Conservation (phyloP, 768 basidiomycete species). For the Boletus pseudo-olivaceus region DNA sequence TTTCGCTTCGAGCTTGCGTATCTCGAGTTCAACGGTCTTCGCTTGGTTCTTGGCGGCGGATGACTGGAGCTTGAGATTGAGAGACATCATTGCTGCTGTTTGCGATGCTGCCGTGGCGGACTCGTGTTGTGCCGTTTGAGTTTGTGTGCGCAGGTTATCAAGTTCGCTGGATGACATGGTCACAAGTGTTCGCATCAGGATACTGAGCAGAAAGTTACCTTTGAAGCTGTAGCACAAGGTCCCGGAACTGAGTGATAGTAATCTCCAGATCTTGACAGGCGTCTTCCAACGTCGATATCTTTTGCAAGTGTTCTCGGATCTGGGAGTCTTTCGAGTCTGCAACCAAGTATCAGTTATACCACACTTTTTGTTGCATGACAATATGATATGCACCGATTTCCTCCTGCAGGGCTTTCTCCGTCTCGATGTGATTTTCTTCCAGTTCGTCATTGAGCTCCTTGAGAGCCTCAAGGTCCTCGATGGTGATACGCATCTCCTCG, state of each 20-base stretch:
- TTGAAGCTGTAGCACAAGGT: constrained; percentile 82
- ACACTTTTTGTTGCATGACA: neutral
- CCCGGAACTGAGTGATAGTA: constrained; percentile 91
- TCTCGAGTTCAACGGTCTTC: constrained; percentile 83
- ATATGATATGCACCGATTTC: constrained; percentile 67
- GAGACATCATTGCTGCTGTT: constrained; percentile 88
- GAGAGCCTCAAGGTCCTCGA: constrained; percentile 94
- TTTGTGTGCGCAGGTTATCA: constrained; percentile 76
- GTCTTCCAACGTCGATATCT: constrained; percentile 70
- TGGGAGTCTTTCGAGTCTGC: constrained; percentile 68
- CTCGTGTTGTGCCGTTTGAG: constrained; percentile 79
- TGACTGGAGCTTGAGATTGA: constrained; percentile 92
- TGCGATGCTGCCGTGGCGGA: constrained; percentile 82
- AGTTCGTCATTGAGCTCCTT: constrained; percentile 97
- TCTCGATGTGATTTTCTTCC: constrained; percentile 93
- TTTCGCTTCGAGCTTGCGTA: constrained; percentile 78
- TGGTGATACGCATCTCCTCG: constrained; percentile 93
- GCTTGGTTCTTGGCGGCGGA: constrained; percentile 89
- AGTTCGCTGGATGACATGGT: constrained; percentile 61
- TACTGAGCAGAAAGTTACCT: constrained; percentile 41
- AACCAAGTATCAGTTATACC: neutral
- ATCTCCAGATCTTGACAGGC: constrained; percentile 78
- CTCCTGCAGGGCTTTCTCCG: constrained; percentile 85
- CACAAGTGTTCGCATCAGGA: constrained; percentile 7
- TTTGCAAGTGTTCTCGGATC: constrained; percentile 62